phyloP scores from a whole-genome alignment of 2,329 filamentous ascomycete genomes.

The Coniochaeta sp. region DNA sequence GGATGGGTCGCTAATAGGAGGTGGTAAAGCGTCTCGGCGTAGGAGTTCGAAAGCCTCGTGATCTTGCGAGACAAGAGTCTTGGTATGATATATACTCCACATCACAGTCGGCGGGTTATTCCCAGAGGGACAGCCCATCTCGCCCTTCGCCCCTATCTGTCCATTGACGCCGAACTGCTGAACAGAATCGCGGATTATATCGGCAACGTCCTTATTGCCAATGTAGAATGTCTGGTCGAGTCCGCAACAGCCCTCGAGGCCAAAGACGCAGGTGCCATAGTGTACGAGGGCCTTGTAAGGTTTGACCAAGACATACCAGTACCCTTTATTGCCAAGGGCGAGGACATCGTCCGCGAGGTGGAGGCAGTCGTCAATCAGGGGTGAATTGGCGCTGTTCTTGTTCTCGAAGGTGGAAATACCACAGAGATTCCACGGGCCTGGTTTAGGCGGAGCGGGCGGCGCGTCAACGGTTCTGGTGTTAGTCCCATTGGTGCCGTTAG shows the following conservation, averaged over 20 bases:
- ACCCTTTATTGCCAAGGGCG: background rate
- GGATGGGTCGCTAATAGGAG: no score
- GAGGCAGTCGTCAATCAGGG: background rate
- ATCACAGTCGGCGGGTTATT: background rate
- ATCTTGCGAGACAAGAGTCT: no score
- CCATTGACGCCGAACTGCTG: background rate
- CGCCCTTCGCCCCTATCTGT: background rate
- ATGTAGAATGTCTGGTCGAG: background rate
- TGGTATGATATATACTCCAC: background rate
- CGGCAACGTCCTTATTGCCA: background rate
- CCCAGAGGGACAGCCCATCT: background rate
- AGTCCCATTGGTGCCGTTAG: no score
- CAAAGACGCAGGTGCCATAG: conserved; percentile 6
- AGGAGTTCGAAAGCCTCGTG: no score
- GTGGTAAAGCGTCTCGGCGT: no score
- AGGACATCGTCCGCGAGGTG: background rate
- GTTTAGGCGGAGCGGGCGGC: no score
- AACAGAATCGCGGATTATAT: background rate
- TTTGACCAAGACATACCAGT: background rate
- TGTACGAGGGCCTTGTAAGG: conserved; percentile 1
- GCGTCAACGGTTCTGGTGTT: no score
- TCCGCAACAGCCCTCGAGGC: background rate
- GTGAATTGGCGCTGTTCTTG: background rate
- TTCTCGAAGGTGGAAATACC: background rate
- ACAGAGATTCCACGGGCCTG: no score